Conservation (phyloP, 164 flowering plant genomes). For the Pachysandra terminalis region DNA sequence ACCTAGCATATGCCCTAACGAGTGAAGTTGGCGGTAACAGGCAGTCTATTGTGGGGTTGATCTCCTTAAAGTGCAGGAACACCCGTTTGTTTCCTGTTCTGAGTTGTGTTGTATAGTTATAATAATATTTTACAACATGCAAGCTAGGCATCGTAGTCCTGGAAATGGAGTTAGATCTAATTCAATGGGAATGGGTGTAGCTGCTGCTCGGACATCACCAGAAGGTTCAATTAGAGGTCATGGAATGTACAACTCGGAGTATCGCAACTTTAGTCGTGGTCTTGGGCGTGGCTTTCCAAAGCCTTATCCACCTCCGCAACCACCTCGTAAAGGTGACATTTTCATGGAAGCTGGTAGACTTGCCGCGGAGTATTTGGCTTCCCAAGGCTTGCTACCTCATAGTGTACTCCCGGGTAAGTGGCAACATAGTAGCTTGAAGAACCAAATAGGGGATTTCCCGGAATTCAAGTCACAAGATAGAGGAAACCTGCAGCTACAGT, state of each 20-base stretch:
- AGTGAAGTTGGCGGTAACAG: too few species aligned
- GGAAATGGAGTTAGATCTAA: slow-evolving; percentile 65
- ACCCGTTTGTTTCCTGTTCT: neutral
- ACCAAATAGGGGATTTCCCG: slow-evolving; percentile 34
- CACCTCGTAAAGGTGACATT: slow-evolving; percentile 45
- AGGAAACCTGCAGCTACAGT: slow-evolving; percentile 26
- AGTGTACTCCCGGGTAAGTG: slow-evolving; percentile 52
- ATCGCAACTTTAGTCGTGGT: slow-evolving; percentile 43
- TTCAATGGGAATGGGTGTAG: slow-evolving; percentile 41
- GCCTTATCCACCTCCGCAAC: slow-evolving; percentile 18
- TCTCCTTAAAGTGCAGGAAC: neutral
- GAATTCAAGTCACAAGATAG: slow-evolving; percentile 45
- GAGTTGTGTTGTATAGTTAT: neutral
- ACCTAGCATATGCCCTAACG: too few species aligned
- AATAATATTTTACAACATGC: slow-evolving; percentile 30
- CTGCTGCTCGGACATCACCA: slow-evolving; percentile 46
- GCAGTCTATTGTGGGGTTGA: too few species aligned
- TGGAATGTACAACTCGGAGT: slow-evolving; percentile 47
- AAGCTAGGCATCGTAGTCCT: slow-evolving; percentile 56
- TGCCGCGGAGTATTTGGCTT: slow-evolving; percentile 87
- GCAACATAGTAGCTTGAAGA: slow-evolving; percentile 46
- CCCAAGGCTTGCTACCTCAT: slow-evolving; percentile 69
- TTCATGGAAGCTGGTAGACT: slow-evolving; percentile 92
- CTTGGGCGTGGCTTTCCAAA: slow-evolving; percentile 48
- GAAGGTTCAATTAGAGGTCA: slow-evolving; percentile 48